These are phyloP conservation scores for Sporothrix pallida DNA, from an alignment of 2,329 filamentous ascomycete species.

Conservation along the genomic window DNA sequence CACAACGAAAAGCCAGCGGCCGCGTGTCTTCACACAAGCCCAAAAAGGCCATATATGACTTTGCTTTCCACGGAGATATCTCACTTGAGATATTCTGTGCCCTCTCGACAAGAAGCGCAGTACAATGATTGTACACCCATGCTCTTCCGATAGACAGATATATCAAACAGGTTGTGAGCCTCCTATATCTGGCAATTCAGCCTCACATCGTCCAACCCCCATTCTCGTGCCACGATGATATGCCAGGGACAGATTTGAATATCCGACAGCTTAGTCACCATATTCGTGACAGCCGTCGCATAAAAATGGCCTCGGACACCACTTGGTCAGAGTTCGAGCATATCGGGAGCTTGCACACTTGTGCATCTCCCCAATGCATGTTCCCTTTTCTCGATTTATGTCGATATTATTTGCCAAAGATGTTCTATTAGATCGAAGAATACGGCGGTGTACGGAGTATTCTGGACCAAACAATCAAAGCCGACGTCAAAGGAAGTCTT, in stretches of 20 bases:
- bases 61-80: background rate
- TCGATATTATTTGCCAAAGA: no score
- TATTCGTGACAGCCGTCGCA: background rate
- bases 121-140: no score
- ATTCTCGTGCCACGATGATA: no score
- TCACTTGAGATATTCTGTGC: background rate
- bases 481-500: background rate
- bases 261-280: constrained; percentile 5
- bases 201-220: background rate
- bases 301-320: background rate
- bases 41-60: background rate
- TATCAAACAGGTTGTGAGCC: no score
- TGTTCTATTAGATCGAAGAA: background rate
- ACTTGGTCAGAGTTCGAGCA: background rate
- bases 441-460: no score
- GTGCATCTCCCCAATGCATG: background rate
- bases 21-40: background rate
- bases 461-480: background rate
- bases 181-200: background rate
- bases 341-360: background rate
- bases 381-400: no score
- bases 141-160: background rate
- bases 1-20: background rate
- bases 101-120: no score
- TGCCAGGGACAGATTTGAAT: background rate